Percentiles rank a stretch among this genome's conserved stretches.
Evolutionary conservation across 1,139 yeast species (phyloP).

Genomic region (Nakaseomyces kungkrabaensis): DNA sequence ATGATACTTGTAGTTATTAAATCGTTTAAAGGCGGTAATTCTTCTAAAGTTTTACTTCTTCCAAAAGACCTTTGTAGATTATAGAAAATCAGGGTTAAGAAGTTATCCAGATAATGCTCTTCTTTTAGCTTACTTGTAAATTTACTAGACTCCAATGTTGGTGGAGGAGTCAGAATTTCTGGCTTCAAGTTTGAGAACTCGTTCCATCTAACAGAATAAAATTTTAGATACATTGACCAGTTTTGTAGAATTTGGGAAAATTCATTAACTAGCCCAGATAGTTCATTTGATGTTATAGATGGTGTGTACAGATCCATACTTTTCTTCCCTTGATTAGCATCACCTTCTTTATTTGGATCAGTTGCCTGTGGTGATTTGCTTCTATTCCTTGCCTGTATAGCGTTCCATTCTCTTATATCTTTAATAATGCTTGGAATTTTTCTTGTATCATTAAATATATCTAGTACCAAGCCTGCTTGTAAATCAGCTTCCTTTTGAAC

Average conservation of each 20-base stretch:
- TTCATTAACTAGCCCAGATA: conserved; percentile 55
- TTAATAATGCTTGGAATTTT: conserved; percentile 42
- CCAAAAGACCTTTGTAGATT: conserved; percentile 73
- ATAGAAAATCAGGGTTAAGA: conserved; percentile 51
- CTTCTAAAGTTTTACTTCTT: conserved; percentile 73
- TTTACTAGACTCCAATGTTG: conserved; percentile 48
- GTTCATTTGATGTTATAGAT: conserved; percentile 39
- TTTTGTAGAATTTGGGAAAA: conserved; percentile 67
- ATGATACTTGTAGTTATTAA: conserved; percentile 15
- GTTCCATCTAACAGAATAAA: conserved; percentile 58
- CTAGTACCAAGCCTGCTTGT: conserved; percentile 80
- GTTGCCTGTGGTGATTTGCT: conserved; percentile 1
- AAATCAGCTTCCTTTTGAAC: conserved; percentile 85
- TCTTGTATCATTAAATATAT: conserved; percentile 50
- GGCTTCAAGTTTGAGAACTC: conserved; percentile 27
- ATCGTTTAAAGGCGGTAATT: conserved; percentile 43
- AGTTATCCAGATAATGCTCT: conserved; percentile 48
- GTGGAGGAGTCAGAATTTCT: conserved; percentile 35
- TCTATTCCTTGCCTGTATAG: conserved; percentile 4
- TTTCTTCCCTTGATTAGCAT: neutral
- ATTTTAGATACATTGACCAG: conserved; percentile 78
- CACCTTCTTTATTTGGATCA: conserved; percentile 2
- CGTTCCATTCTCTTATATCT: conserved; percentile 35
- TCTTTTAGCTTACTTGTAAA: conserved; percentile 49
- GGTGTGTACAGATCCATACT: conserved; percentile 16